A percentile compares a stretch with the other conserved stretches of the same genome.
phyloP scores from a whole-genome alignment of 202 grass and related monocot genomes.

The Schoenoplectus tabernaemontani region DNA sequence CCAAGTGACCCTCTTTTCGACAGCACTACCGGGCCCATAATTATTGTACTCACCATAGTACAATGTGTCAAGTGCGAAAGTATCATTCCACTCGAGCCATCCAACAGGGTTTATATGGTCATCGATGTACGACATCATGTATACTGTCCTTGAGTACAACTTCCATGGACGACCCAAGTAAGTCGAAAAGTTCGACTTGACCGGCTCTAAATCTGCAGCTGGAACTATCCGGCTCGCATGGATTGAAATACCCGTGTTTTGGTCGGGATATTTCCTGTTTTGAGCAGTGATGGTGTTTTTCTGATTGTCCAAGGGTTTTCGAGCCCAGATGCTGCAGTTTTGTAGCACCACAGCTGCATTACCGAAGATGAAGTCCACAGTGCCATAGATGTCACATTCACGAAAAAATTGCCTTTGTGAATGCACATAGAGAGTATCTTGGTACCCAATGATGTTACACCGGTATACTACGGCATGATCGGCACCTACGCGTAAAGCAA shows the following conservation, averaged over 20 bases:
- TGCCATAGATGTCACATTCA: constrained; percentile 47
- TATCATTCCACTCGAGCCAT: constrained; percentile 53
- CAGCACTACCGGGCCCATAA: constrained; percentile 24
- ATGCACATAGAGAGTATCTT: constrained; percentile 55
- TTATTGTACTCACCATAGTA: constrained; percentile 57
- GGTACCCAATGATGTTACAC: constrained; percentile 40
- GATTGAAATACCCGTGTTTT: constrained; percentile 33
- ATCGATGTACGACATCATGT: constrained; percentile 54
- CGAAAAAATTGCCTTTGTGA: constrained; percentile 41
- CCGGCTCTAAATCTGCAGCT: neutral
- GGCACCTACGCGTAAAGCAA: constrained; percentile 44
- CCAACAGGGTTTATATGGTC: constrained; percentile 37
- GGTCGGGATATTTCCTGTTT: constrained; percentile 25
- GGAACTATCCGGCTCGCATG: neutral
- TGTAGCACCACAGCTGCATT: constrained; percentile 48
- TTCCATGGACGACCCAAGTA: constrained; percentile 56
- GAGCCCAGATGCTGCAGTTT: constrained; percentile 34
- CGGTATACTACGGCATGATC: constrained; percentile 46
- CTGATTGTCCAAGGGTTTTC: constrained; percentile 28
- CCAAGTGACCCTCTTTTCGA: constrained; percentile 33
- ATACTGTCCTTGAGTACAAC: constrained; percentile 44
- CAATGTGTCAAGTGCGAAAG: constrained; percentile 39
- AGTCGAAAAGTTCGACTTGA: constrained; percentile 21
- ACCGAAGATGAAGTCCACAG: constrained; percentile 45
- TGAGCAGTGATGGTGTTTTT: constrained; percentile 38